These are phyloP conservation scores for Cordyceps farinosa DNA, from an alignment of 2,329 filamentous ascomycete species.

Conservation along the genomic window DNA sequence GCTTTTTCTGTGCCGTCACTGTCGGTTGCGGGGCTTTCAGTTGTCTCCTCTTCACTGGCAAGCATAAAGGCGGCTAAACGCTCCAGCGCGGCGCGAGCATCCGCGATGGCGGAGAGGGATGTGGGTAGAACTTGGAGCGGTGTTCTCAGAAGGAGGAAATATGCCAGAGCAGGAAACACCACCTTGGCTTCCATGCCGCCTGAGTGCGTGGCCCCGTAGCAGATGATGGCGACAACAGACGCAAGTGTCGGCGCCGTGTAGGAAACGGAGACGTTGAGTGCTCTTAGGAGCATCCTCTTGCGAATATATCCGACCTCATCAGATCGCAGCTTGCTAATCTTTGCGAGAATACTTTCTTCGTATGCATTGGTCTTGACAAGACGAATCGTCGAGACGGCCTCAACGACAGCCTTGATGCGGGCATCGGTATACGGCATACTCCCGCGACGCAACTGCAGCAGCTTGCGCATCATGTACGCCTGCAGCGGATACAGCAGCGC, in stretches of 20 bases:
- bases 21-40: too few species aligned
- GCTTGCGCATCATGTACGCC: conserved; percentile 22
- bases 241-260: conserved; percentile 26
- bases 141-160: conserved; percentile 25
- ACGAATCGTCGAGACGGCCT: conserved; percentile 27
- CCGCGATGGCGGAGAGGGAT: conserved; percentile 25
- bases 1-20: too few species aligned
- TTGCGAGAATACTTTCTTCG: conserved; percentile 24
- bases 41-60: too few species aligned
- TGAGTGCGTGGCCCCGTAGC: not conserved
- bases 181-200: conserved; percentile 2
- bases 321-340: conserved; percentile 23
- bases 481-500: conserved; percentile 26
- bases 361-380: conserved; percentile 28
- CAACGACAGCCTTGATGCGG: conserved; percentile 26
- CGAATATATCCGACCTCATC: conserved; percentile 27
- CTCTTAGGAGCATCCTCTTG: conserved; percentile 26
- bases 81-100: conserved; percentile 24
- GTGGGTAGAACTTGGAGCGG: conserved; percentile 23
- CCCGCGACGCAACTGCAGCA: conserved; percentile 24
- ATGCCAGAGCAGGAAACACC: conserved; percentile 22
- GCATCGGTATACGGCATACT: conserved; percentile 28
- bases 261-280: conserved; percentile 26
- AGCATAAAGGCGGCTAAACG: conserved; percentile 23
- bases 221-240: conserved; percentile 25